Percentiles rank a stretch among this genome's conserved stretches.
Conservation (phyloP, 108 stramenopile genomes). For the Bacterosira constricta region DNA sequence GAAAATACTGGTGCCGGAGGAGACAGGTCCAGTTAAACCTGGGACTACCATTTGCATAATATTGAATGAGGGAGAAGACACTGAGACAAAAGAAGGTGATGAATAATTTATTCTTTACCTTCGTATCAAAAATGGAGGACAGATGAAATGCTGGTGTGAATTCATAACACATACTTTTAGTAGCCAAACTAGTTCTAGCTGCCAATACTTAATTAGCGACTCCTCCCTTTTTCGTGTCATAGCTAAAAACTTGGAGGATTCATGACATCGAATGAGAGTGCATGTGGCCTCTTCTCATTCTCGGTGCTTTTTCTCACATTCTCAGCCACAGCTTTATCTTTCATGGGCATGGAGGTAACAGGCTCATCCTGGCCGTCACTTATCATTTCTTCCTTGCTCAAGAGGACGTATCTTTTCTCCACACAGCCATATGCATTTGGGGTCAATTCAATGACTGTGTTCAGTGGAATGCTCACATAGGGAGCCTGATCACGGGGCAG, state of each 20-base stretch:
- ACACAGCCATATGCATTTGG: constrained; percentile 96
- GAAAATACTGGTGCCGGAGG: constrained; percentile 39
- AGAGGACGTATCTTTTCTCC: constrained; percentile 90
- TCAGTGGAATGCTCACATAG: constrained; percentile 95
- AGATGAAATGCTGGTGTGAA: no score
- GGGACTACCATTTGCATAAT: constrained; percentile 49
- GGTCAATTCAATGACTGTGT: constrained; percentile 96
- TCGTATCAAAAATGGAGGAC: no score
- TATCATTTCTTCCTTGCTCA: constrained; percentile 88
- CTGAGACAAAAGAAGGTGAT: neutral
- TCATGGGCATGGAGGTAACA: constrained; percentile 78
- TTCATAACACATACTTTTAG: no score
- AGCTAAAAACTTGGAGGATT: constrained; percentile 49
- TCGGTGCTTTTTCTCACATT: neutral
- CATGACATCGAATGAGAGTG: constrained; percentile 34
- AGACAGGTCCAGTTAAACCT: constrained; percentile 23
- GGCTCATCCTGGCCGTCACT: constrained; percentile 93
- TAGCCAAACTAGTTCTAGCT: no score
- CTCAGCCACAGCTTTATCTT: constrained; percentile 34
- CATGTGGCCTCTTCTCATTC: neutral
- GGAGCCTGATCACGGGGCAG: constrained; percentile 94
- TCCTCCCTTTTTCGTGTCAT: neutral
- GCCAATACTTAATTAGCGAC: no score
- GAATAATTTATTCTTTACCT: no score
- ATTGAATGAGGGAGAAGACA: constrained; percentile 23